Evolutionary conservation across 106 monocot species (phyloP), one percentile per base, ranked within the genome.

Genomic region (Allium sativum): DNA sequence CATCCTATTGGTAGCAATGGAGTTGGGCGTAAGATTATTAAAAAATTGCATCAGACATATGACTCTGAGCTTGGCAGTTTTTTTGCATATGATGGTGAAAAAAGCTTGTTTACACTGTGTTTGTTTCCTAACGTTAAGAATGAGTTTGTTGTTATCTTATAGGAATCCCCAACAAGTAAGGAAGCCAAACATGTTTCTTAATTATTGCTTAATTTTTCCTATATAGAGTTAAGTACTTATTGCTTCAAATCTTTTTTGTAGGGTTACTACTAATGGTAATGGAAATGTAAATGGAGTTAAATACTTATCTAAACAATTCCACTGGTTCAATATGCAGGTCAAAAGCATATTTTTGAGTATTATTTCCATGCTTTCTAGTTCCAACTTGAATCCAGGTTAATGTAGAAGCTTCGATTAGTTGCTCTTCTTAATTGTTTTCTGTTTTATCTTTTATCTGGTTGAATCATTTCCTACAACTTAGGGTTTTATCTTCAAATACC

Each of bases 31-130:
- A 84, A 56, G 59, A 84, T 98, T 1, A 78, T 98, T 15, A 91
- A 98, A 41, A 91, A 80, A 42, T 42, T 98, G 43, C 74, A 84
- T 14, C 84, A 98, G 63, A 82, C 84, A 6, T 98, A 98, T 57
- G 73, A 66, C 11, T 53, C 65, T 31, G 84, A 87, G 42, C 76
- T 98, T 4, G 96, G 81, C 0, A 72, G 77, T 48, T 82, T 84
- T 18, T 82, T 98, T 21, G 96, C 91, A 0, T 98, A 98, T 71
- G 96, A 98, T 70, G 96, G 96, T 0, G 96, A 98, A 19, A 84
- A 98, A 44, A 80, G 73, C 17, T 65, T 98, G 42, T 98, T 98
- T 40, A 98, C 96, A 0, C 40, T 91, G 0, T 91, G 96, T 12
- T 40, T 82, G 21, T 82, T 98, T 14, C 96, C 96, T 6, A 79